These are phyloP conservation scores for Cercospora zeina DNA, from an alignment of 2,329 filamentous ascomycete species.

Conservation along the genomic window DNA sequence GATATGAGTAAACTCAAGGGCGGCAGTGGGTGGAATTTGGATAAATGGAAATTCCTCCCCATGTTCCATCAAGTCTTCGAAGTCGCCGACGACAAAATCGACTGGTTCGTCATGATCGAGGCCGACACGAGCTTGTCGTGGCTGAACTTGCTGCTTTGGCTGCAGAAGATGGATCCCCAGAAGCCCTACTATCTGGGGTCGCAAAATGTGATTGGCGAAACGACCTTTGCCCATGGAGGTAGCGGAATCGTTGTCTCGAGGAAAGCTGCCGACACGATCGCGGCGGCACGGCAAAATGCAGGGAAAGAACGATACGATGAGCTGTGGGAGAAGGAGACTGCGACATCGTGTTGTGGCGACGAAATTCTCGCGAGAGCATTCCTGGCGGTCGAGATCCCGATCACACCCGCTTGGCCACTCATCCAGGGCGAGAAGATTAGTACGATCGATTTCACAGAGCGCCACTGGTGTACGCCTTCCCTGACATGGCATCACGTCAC, in stretches of 20 bases:
- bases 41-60: constrained; percentile 60
- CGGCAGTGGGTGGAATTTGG: constrained; percentile 53
- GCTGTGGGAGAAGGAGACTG: constrained; percentile 47
- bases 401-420: constrained; percentile 49
- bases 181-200: constrained; percentile 54
- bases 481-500: constrained; percentile 44
- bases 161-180: constrained; percentile 52
- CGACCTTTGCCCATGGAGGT: constrained; percentile 47
- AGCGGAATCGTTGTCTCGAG: constrained; percentile 50
- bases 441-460: constrained; percentile 46
- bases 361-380: constrained; percentile 55
- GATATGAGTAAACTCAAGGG: constrained; percentile 38
- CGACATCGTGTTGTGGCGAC: constrained; percentile 57
- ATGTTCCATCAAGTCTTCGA: constrained; percentile 56
- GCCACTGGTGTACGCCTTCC: constrained; percentile 49
- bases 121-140: constrained; percentile 56
- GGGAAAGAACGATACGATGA: constrained; percentile 41
- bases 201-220: constrained; percentile 41
- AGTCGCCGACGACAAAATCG: constrained; percentile 47
- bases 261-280: constrained; percentile 41
- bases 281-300: constrained; percentile 45
- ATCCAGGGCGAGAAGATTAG: constrained; percentile 49
- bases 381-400: constrained; percentile 47
- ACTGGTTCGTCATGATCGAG: constrained; percentile 60
- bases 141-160: constrained; percentile 51